A percentile compares a stretch with the other conserved stretches of the same genome.
Evolutionary conservation across 2,329 filamentous ascomycete genomes (phyloP).

Genomic region (Epichloe elymi): DNA sequence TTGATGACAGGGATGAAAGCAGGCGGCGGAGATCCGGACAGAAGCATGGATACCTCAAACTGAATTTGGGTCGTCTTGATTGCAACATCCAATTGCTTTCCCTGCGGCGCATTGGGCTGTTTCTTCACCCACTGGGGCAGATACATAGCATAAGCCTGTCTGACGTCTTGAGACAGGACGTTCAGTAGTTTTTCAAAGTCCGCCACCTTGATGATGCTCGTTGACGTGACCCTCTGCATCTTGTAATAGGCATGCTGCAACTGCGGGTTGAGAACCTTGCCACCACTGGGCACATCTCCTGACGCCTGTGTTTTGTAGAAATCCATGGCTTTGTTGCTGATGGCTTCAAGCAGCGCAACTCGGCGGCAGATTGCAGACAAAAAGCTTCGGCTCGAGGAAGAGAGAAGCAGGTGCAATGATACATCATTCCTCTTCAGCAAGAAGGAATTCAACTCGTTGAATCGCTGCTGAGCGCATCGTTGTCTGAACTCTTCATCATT

Average conservation of each 20-base stretch:
- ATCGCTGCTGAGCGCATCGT: slow-evolving; percentile 33
- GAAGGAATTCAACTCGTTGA: slow-evolving; percentile 36
- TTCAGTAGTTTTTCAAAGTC: slow-evolving; percentile 51
- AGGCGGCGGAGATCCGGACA: slow-evolving; percentile 32
- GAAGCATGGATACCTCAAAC: slow-evolving; percentile 38
- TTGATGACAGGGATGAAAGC: slow-evolving; percentile 46
- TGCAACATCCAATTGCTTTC: slow-evolving; percentile 28
- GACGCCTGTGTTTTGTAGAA: slow-evolving; percentile 34
- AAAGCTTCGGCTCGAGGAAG: slow-evolving; percentile 61
- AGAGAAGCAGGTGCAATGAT: slow-evolving; percentile 52
- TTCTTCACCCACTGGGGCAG: slow-evolving; percentile 32
- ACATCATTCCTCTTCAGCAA: slow-evolving; percentile 43
- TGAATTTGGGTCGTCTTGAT: slow-evolving; percentile 34
- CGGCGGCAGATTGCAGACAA: slow-evolving; percentile 56
- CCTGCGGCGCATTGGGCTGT: slow-evolving; percentile 29
- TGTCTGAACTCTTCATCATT: slow-evolving; percentile 38
- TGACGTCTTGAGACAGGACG: slow-evolving; percentile 33
- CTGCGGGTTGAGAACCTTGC: slow-evolving; percentile 32
- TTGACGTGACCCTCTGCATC: slow-evolving; percentile 37
- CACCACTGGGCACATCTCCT: slow-evolving; percentile 24
- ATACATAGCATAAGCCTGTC: slow-evolving; percentile 34
- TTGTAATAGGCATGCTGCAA: slow-evolving; percentile 44
- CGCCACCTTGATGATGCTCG: slow-evolving; percentile 41
- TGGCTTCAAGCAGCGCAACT: slow-evolving; percentile 40
- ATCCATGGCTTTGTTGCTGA: slow-evolving; percentile 34